Conservation (phyloP, 345 rosid species). For the Eucalyptus fibrosa region DNA sequence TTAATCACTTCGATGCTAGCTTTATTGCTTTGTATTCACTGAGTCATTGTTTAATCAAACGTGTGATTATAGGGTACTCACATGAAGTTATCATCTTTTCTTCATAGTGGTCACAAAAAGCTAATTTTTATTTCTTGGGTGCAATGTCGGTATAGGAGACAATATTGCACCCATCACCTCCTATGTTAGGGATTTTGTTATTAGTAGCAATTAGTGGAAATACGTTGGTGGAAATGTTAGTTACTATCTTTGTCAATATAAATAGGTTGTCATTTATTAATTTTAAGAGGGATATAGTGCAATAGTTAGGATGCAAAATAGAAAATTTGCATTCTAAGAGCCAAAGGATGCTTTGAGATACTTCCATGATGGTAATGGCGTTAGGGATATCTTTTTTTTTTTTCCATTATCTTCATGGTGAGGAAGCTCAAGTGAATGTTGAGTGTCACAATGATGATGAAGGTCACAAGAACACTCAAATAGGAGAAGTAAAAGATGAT, state of each 20-base stretch:
- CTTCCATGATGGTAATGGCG: background rate
- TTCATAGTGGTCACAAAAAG: background rate
- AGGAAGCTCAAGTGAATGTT: background rate
- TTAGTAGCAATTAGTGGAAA: background rate
- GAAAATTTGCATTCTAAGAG: background rate
- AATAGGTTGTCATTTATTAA: background rate
- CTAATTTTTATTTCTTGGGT: background rate
- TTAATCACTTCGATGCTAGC: too few relatives aligned
- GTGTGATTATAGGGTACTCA: background rate
- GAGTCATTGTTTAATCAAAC: background rate
- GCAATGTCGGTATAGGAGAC: background rate
- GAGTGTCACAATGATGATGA: background rate
- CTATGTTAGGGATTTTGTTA: background rate
- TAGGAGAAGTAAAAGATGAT: background rate
- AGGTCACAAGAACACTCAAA: background rate
- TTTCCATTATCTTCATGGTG: background rate
- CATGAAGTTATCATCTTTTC: background rate
- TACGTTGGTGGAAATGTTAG: background rate
- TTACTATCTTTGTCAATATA: background rate
- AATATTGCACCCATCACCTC: background rate
- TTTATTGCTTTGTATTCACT: too few relatives aligned
- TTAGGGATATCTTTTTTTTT: background rate
- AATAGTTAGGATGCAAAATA: background rate
- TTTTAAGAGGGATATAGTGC: background rate
- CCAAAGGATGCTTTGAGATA: background rate